Conservation (phyloP, 306 rosid species). For the Casuarina glauca region DNA sequence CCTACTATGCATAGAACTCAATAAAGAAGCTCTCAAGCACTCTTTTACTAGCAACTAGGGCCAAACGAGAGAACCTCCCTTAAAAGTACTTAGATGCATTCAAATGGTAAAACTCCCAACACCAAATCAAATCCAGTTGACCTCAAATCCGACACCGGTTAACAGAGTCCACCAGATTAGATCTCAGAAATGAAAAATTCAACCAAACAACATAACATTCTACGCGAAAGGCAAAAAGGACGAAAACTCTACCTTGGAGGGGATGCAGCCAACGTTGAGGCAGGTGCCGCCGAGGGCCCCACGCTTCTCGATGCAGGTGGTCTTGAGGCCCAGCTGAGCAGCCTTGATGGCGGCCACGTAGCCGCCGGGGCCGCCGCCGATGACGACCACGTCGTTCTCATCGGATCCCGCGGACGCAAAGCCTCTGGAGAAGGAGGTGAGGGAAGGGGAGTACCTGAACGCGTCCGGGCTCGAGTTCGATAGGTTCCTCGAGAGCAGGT, state of each 20-base stretch:
- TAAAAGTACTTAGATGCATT: not conserved
- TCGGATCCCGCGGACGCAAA: constrained; percentile 95
- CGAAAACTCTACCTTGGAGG: constrained; percentile 66
- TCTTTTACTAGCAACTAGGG: not conserved
- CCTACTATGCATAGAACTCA: not conserved
- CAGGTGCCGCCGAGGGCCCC: constrained; percentile 98
- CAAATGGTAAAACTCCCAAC: not conserved
- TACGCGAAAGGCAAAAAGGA: not conserved
- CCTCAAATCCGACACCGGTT: not conserved
- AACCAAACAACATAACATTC: not conserved
- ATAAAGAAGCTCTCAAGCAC: not conserved
- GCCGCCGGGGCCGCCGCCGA: constrained; percentile 99
- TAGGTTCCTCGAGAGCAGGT: constrained; percentile 42
- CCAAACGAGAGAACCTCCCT: not conserved
- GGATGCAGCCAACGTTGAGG: constrained; percentile 98
- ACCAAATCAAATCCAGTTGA: not conserved
- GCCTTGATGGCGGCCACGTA: constrained; percentile 99
- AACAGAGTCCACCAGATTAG: not conserved
- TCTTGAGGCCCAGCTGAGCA: constrained; percentile 91
- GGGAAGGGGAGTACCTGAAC: constrained; percentile 44
- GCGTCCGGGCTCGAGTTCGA: constrained; percentile 43
- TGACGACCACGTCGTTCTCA: constrained; percentile 82
- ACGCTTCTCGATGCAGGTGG: constrained; percentile 98
- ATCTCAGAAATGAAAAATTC: not conserved
- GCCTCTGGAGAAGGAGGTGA: constrained; percentile 53